Evolutionary conservation across 371 early-diverging fungal species (phyloP), one percentile per base, ranked within the genome.

Genomic region (Apophysomyces ossiformis): DNA sequence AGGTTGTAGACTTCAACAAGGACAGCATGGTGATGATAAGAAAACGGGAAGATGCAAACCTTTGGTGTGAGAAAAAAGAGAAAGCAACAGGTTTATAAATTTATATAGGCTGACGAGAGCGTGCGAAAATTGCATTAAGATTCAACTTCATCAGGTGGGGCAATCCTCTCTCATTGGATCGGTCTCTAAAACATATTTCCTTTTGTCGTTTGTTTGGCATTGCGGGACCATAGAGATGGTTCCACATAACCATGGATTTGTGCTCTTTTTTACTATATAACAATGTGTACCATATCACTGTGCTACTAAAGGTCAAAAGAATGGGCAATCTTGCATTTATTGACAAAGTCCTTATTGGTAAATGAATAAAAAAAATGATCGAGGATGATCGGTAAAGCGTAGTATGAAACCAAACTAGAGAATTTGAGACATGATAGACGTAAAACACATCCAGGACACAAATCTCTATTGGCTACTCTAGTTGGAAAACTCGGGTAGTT

Each of bases 1-100:
- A 50, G 21, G 54, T 50, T 50, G 54, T 50, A 26, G 54, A 50
- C 21, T 50, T 50, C 54, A 50, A 50, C 54, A 50, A 50, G 21
- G 54, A 50, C 18, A 50, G 21, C 54, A 50, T 50, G 54, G 13
- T 41, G 13, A 41, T 8, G 54, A 21, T 50, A 50, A 50, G 21
- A 50, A 21, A 18, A 50, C 26, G 26, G 11, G 11, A 50, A 21
- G 21, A 21, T 47, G 18, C 7, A 47, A 43, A 43, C 9, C 9
- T 43, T 43, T 43, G 16, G 21, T 18, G 54, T 50, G 54, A 18
- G 54, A 50, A 21, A 50, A 50, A 50, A 50, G 5, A 7, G n/a
- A 21, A 26, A 26, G 32, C 2, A 26, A 26, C 32, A 26, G 32
- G 32, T 26, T 26, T 50, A 26, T 50, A 50, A 50, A 21, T 50